Base-by-base conservation (phyloP, 1,139 yeast genomes). In the Komagataea norvegica region DNA sequence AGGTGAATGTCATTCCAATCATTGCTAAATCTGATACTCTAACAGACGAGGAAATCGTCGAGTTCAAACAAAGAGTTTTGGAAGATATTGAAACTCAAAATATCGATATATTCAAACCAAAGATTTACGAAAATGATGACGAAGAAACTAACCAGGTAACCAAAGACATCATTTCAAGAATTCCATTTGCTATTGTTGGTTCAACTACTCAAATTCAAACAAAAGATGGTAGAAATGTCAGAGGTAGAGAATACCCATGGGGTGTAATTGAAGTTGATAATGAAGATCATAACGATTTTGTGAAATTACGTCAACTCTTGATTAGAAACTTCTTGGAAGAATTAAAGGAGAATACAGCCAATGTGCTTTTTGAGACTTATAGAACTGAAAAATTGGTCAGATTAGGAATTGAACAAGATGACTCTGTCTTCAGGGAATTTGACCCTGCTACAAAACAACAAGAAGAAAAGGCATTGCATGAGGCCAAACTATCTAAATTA, bases 161-260 rank as follows among this genome's bases (percentile, higher is more conserved):
- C 40, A 72, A 71, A 47, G 80, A 78, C 44, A 74, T 93, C 47
- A 70, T 81, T 65, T 67, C 74, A 40, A 77, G 73, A 56, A 73
- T 86, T 44, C 99, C 99, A 31, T 91, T 88, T 67, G 98, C 98
- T 15, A 82, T 91, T 48, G 86, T 93, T 38, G 98, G 97, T 22
- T 87, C 96, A 17, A 85, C 91, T 22, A 69, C 71, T 44, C 80
- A 77, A 49, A 87, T 89, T 26, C 73, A 73, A 53, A 79, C 85
- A 35, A 55, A 72, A 23, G 88, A 83, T 54, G 97, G 97, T 35
- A 73, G 83, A 59, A 58, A 67, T 29, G 95, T 88, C 33, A 81
- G 97, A 60, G 97, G 96, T 48, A 85, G 99, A 66, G 68, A 74
- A 49, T 93, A 93, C 62, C 98, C 98, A 45, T 93, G 99, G 99